Evolutionary conservation across 768 basidiomycete genomes (phyloP).

Genomic region (Mycena crocata): DNA sequence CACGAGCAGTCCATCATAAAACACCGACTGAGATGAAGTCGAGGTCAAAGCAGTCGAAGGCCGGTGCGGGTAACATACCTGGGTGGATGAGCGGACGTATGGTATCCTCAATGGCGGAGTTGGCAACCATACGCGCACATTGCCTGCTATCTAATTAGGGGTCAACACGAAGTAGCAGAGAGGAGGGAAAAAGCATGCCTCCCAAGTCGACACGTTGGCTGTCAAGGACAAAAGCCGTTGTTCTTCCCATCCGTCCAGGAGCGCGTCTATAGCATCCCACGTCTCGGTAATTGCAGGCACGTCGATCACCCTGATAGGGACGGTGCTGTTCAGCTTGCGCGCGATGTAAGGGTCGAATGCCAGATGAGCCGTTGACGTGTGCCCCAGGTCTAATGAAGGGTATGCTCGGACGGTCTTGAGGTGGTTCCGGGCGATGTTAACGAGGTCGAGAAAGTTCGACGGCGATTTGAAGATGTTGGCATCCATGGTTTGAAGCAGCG

Average conservation of each 20-base stretch:
- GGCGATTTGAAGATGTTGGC: conserved; percentile 51
- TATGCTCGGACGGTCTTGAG: conserved; percentile 53
- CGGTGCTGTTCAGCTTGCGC: conserved; percentile 72
- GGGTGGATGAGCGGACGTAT: conserved; percentile 72
- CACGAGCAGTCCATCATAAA: conserved; percentile 67
- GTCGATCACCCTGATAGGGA: conserved; percentile 73
- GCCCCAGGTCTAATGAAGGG: conserved; percentile 50
- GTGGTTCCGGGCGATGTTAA: conserved; percentile 53
- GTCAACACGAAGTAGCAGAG: neutral
- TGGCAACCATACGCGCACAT: conserved; percentile 60
- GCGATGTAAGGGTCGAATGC: conserved; percentile 77
- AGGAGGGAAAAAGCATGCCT: conserved; percentile 56
- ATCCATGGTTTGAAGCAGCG: conserved; percentile 63
- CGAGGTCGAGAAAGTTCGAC: conserved; percentile 49
- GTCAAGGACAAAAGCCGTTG: conserved; percentile 57
- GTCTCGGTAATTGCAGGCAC: conserved; percentile 60
- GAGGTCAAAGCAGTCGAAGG: conserved; percentile 22
- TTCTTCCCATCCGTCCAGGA: conserved; percentile 71
- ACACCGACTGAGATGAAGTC: conserved; percentile 60
- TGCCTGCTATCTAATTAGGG: conserved; percentile 58
- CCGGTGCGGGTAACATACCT: conserved; percentile 53
- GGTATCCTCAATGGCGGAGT: conserved; percentile 56
- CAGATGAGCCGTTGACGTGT: conserved; percentile 59
- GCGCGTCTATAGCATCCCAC: conserved; percentile 60
- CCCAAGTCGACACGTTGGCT: conserved; percentile 67